phyloP scores from a whole-genome alignment of 257 asterid species.

The Echium plantagineum region DNA sequence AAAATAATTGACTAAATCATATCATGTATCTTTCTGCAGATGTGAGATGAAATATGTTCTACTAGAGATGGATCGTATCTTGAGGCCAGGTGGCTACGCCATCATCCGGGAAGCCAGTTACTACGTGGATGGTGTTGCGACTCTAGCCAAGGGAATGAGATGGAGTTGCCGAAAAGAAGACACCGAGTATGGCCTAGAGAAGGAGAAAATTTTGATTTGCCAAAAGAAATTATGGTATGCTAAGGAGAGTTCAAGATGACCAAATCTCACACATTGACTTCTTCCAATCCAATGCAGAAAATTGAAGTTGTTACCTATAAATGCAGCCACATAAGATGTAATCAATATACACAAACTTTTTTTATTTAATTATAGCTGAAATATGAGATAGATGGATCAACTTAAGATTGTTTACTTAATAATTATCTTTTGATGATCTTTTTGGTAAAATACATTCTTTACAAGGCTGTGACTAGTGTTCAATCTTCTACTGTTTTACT shows the following conservation, averaged over 20 bases:
- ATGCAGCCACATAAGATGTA: background rate
- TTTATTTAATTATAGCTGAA: background rate
- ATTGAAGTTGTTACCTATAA: no score
- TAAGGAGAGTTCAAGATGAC: conserved; percentile 41
- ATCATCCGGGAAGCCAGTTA: conserved; percentile 76
- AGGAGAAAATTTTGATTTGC: conserved; percentile 78
- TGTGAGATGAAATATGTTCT: conserved; percentile 89
- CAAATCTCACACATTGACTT: background rate
- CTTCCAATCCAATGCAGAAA: background rate
- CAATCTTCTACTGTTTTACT: background rate
- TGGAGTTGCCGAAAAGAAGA: conserved; percentile 89
- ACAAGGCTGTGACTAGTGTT: background rate
- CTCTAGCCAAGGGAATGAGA: conserved; percentile 73
- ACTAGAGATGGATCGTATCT: conserved; percentile 90
- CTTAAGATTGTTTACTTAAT: background rate
- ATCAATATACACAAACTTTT: background rate
- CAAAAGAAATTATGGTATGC: conserved; percentile 94
- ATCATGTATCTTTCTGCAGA: conserved; percentile 25
- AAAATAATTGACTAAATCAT: background rate
- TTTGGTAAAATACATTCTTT: background rate
- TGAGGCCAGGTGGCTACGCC: conserved; percentile 81
- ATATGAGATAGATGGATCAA: background rate
- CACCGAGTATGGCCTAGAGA: conserved; percentile 53
- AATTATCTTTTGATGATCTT: background rate
- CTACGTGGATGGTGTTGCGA: conserved; percentile 49